A percentile compares a stretch with the other conserved stretches of the same genome.
phyloP scores from a whole-genome alignment of 805 yeast species.

The Kodamaea nitidulidarum region DNA sequence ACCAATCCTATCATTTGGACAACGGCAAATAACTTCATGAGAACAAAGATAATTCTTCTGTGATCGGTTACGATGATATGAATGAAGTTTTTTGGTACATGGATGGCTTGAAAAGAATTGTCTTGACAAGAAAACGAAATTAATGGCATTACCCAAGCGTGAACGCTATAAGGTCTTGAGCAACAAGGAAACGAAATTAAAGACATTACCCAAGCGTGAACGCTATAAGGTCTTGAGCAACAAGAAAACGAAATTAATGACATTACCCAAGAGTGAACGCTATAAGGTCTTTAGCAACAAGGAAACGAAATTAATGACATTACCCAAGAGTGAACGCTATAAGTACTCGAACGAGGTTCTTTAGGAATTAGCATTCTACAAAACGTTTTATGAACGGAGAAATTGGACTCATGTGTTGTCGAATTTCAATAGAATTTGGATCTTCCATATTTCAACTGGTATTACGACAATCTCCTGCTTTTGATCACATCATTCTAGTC shows the following conservation, averaged over 20 bases:
- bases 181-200: too few relatives aligned
- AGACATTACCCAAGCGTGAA: too few relatives aligned
- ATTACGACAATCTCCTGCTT: too few relatives aligned
- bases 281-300: too few relatives aligned
- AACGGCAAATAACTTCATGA: conserved; percentile 43
- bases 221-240: too few relatives aligned
- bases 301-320: too few relatives aligned
- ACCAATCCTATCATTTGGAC: conserved; percentile 46
- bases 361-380: conserved; percentile 67
- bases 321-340: conserved; percentile 57
- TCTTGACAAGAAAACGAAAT: conserved; percentile 39
- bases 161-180: too few relatives aligned
- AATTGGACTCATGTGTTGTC: conserved; percentile 72
- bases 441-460: conserved; percentile 73
- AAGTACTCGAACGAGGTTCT: conserved; percentile 47
- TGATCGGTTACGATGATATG: conserved; percentile 86
- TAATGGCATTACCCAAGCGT: conserved; percentile 56
- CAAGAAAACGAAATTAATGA: too few relatives aligned
- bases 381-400: conserved; percentile 72
- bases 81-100: conserved; percentile 85
- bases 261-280: too few relatives aligned
- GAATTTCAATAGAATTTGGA: conserved; percentile 78
- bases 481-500: too few relatives aligned
- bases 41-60: conserved; percentile 61
- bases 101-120: conserved; percentile 59